Percentiles rank a stretch among this genome's conserved stretches.
phyloP scores from a whole-genome alignment of 2,329 filamentous ascomycete species.

The Hymenoscyphus repandus region DNA sequence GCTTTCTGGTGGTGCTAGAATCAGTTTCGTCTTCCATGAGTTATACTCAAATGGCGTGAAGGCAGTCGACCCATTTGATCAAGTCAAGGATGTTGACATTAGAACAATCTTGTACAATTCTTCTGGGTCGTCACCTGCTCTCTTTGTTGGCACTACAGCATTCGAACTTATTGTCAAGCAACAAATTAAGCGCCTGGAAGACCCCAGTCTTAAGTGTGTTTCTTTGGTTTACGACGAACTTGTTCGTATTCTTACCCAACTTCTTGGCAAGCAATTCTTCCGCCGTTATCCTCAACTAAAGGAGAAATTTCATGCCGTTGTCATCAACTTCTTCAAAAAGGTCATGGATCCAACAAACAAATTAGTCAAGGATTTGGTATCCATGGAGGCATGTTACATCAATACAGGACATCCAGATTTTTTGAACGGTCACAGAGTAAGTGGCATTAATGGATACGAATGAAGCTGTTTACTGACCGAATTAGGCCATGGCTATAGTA shows the following conservation, averaged over 20 bases:
- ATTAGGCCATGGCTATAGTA: conserved; percentile 88
- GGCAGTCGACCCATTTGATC: conserved; percentile 94
- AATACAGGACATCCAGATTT: conserved; percentile 99
- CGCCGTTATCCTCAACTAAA: conserved; percentile 89
- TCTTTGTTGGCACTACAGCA: conserved; percentile 96
- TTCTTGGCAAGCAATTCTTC: conserved; percentile 85
- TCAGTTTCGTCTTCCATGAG: conserved; percentile 99
- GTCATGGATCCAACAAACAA: conserved; percentile 98
- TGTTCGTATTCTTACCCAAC: conserved; percentile 87
- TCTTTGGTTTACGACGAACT: conserved; percentile 96
- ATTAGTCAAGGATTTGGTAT: conserved; percentile 84
- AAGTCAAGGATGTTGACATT: conserved; percentile 96
- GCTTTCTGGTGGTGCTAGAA: conserved; percentile 92
- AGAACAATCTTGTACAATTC: conserved; percentile 98
- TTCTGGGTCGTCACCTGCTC: conserved; percentile 91
- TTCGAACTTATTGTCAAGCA: conserved; percentile 99
- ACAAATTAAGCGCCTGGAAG: conserved; percentile 93
- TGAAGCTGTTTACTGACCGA: conserved; percentile 19
- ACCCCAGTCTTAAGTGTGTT: conserved; percentile 95
- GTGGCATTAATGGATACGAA: neutral
- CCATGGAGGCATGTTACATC: conserved; percentile 96
- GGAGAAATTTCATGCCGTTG: conserved; percentile 92
- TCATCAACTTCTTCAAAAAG: conserved; percentile 96
- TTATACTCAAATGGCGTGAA: conserved; percentile 97
- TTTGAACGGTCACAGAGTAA: conserved; percentile 82